phyloP scores from a whole-genome alignment of 495 filamentous ascomycete genomes.

The Talaromyces trachyspermus region DNA sequence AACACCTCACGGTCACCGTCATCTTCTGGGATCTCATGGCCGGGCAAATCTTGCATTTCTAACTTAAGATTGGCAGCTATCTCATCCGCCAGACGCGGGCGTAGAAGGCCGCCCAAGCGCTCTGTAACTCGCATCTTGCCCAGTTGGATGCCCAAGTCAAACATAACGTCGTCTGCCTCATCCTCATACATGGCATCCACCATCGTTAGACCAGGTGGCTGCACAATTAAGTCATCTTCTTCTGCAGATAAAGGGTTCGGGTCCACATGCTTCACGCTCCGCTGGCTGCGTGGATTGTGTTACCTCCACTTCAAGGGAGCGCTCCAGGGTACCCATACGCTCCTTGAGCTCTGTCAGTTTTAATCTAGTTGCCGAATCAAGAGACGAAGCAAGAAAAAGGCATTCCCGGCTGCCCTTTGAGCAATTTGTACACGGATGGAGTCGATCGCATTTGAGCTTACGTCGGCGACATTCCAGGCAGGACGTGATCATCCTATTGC shows the following conservation, averaged over 20 bases:
- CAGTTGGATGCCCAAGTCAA: slow-evolving; percentile 63
- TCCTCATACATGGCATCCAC: slow-evolving; percentile 63
- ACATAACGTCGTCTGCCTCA: slow-evolving; percentile 48
- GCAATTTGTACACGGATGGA: slow-evolving; percentile 62
- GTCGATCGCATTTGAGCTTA: slow-evolving; percentile 66
- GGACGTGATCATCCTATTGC: slow-evolving; percentile 51
- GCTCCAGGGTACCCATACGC: slow-evolving; percentile 56
- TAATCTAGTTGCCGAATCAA: slow-evolving; percentile 17
- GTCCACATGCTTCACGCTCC: neutral
- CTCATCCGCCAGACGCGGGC: slow-evolving; percentile 7
- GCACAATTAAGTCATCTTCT: slow-evolving; percentile 6
- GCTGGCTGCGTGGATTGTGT: neutral
- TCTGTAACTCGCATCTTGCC: slow-evolving; percentile 68
- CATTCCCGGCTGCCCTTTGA: slow-evolving; percentile 13
- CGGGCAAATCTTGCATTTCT: neutral
- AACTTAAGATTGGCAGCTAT: neutral
- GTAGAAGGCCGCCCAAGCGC: slow-evolving; percentile 48
- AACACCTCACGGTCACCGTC: neutral
- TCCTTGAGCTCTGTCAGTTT: slow-evolving; percentile 64
- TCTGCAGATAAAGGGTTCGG: neutral
- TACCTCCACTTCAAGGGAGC: slow-evolving; percentile 47
- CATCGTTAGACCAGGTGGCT: slow-evolving; percentile 36
- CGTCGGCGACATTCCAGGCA: slow-evolving; percentile 64
- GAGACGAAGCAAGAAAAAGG: slow-evolving; percentile 1
- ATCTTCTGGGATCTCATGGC: neutral